Evolutionary conservation across 345 rosid species (phyloP), one percentile per base, ranked within the genome.

Genomic region (Murraya koenigii): DNA sequence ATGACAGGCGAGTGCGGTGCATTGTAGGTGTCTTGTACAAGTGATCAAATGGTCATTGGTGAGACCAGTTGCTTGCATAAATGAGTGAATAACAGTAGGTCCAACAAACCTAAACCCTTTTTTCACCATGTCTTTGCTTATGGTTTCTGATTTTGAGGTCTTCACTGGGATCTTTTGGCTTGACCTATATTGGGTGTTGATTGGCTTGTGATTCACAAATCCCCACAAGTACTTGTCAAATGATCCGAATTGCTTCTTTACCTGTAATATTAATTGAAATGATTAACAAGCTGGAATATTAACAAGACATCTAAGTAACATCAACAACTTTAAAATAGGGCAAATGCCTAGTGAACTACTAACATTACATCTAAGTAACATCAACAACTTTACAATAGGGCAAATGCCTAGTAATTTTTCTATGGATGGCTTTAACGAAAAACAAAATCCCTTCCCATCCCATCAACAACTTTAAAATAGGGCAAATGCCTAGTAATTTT

Each of bases 31-130:
- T 71, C 90, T 87, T n/a, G 90, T 88, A 61, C 94, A 90, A 56
- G 89, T 81, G 88, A 85, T 68, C 82, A 90, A 79, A 79, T 90
- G 94, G 82, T 85, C 90, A 72, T 87, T 90, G 52, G 86, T 82
- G 69, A 90, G 87, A 35, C 91, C 94, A 44, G 89, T 89, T 17
- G 92, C 92, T 86, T 90, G 92, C 91, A 90, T 89, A 74, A 89
- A 89, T 36, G 90, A 90, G 78, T 87, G 81, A n/a, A 87, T 85
- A 28, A 87, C 86, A 26, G 92, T 87, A 38, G 94, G 90, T 36
- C 94, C 94, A 75, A 90, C 92, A 76, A 81, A 76, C 74, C 92
- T 85, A 65, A 89, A 90, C 3, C 94, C 92, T 70, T 88, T 90
- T 70, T 84, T 87, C 30, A 87, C 81, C 94, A 90, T 85, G 87